These are phyloP conservation scores for Saraca asoca DNA, from an alignment of 331 rosid genomes.

Conservation along the genomic window DNA sequence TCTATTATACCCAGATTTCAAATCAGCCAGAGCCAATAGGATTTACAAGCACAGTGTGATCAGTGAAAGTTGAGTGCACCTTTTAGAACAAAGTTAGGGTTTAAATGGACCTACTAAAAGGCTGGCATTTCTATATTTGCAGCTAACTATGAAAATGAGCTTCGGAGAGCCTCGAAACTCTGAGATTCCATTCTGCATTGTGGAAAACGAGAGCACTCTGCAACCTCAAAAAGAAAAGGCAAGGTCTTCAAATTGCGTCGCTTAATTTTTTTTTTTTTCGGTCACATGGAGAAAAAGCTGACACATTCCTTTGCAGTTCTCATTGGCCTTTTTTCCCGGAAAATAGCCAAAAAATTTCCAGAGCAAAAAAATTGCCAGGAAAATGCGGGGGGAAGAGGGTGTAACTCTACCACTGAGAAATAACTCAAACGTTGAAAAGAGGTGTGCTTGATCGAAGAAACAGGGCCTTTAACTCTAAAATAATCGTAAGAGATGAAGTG, in stretches of 20 bases:
- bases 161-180: slow-evolving; percentile 49
- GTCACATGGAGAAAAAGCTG: slow-evolving; percentile 55
- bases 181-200: slow-evolving; percentile 61
- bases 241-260: slow-evolving; percentile 35
- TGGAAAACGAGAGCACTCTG: slow-evolving; percentile 42
- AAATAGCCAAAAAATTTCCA: slow-evolving; percentile 28
- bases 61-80: slow-evolving; percentile 41
- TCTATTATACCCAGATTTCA: slow-evolving; percentile 37
- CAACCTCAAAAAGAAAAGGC: slow-evolving; percentile 36
- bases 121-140: slow-evolving; percentile 22
- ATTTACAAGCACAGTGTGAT: slow-evolving; percentile 18
- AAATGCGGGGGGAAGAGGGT: slow-evolving; percentile 41
- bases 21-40: slow-evolving; percentile 36
- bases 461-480: slow-evolving; percentile 1
- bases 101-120: slow-evolving; percentile 39
- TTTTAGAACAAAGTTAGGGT: slow-evolving; percentile 52
- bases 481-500: slow-evolving; percentile 18
- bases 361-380: slow-evolving; percentile 37
- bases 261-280: slow-evolving; percentile 35
- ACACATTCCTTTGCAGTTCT: slow-evolving; percentile 43
- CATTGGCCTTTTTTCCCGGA: slow-evolving; percentile 32
- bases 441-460: slow-evolving; percentile 39
- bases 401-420: neutral
- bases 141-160: slow-evolving; percentile 37
- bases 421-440: slow-evolving; percentile 9